Conservation (phyloP, 108 stramenopile genomes). For the Fragilariopsis cylindrus region DNA sequence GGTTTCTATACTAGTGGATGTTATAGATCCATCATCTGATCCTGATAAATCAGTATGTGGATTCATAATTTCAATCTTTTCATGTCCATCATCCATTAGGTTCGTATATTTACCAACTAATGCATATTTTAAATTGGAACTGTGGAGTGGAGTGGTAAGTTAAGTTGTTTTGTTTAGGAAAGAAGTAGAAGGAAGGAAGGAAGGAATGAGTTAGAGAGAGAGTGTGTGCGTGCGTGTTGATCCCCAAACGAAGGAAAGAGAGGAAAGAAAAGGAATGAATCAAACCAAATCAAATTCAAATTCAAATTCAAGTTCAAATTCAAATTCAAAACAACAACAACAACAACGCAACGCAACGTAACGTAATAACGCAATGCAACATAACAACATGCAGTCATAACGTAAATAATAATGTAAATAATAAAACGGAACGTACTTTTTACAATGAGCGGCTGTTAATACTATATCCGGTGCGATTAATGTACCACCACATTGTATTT, state of each 20-base stretch:
- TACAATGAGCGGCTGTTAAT: conserved; percentile 56
- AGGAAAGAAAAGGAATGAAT: no score
- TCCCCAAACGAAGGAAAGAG: no score
- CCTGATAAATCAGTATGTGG: background rate
- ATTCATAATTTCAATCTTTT: conserved; percentile 15
- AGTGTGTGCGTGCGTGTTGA: background rate
- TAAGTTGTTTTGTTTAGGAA: no score
- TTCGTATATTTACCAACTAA: conserved; percentile 16
- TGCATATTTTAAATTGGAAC: conserved; percentile 6
- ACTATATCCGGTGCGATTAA: conserved; percentile 49
- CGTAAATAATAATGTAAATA: background rate
- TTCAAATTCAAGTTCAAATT: no score
- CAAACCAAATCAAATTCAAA: no score
- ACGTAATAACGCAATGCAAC: no score
- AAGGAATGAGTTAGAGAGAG: background rate
- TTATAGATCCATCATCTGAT: no score
- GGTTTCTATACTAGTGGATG: background rate
- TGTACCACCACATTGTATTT: conserved; percentile 41
- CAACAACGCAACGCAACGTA: no score
- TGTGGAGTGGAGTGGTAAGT: background rate
- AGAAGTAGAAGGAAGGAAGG: no score
- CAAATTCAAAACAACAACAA: no score
- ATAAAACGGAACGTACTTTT: background rate
- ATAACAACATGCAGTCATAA: no score
- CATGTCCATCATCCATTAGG: background rate